Evolutionary conservation across 106 monocot genomes (phyloP), one percentile per base, ranked within the genome.

Genomic region (Phalaenopsis equestris): DNA sequence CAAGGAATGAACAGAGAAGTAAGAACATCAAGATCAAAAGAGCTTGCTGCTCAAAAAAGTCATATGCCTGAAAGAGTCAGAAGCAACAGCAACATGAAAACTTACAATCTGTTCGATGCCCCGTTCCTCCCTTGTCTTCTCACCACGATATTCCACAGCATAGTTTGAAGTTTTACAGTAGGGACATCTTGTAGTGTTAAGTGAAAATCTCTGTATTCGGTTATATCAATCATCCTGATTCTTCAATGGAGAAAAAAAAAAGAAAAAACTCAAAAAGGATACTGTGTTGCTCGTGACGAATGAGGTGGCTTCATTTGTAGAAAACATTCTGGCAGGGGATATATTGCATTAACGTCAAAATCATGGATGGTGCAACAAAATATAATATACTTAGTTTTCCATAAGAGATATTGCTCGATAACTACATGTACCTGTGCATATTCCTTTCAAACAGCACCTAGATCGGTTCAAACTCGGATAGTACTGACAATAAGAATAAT

Each of bases 381-480:
- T 2, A 30, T 21, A 16, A 39, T 21, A 16, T 8, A 43, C 17
- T 21, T 23, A 17, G 47, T 70, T 75, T 46, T 7, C 16, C 47
- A 6, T 36, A 12, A 38, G 72, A 72, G 41, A 12, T 41, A 72
- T 14, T 30, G 41, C 67, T 12, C 8, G 56, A 14, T 16, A 64
- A n/a, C 8, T 12, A 61, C 36, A 1, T 42, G 37, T 92, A 92
- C 92, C 92, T 78, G 94, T 94, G 52, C 94, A 94, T 55, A 94
- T 94, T 72, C 88, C 89, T 84, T 94, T 94, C 81, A 80, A 84
- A 77, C 94, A 94, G 85, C 94, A 94, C 58, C 82, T 88, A 36
- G 94, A 92, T 11, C 91, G 88, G 67, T 94, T 94, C 48, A 94
- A 92, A 61, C 94, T 94, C 36, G 94, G 94, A 82, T 92, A 94